A percentile compares a stretch with the other conserved stretches of the same genome.
These are phyloP conservation scores for Trypanosoma brucei DNA, from an alignment of 208 protist genomes.

Conservation along the genomic window DNA sequence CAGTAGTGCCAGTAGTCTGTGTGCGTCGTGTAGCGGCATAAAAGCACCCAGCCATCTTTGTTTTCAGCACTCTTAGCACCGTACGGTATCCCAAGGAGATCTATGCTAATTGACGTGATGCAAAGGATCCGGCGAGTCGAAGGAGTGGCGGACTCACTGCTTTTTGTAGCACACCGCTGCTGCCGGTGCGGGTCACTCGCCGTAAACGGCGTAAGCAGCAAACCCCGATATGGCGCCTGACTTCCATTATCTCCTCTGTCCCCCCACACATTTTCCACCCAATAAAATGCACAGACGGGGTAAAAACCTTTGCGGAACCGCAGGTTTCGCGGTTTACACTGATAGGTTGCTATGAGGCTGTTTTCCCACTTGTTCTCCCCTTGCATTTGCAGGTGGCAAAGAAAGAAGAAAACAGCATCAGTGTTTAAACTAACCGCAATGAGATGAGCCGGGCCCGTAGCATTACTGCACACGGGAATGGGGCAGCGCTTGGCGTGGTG, in stretches of 20 bases:
- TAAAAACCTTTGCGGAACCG: conserved; percentile 61
- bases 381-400: conserved; percentile 5
- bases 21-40: conserved; percentile 44
- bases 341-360: conserved; percentile 13
- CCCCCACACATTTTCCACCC: conserved; percentile 19
- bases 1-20: conserved; percentile 43
- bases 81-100: conserved; percentile 26
- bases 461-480: conserved; percentile 10
- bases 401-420: conserved; percentile 23
- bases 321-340: conserved; percentile 44
- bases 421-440: conserved; percentile 34
- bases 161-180: not conserved
- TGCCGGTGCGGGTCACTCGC: too few relatives aligned
- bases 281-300: conserved; percentile 42
- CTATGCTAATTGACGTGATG: conserved; percentile 45
- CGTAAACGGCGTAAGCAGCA: too few relatives aligned
- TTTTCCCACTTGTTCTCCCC: conserved; percentile 8
- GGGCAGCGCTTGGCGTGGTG: conserved; percentile 25
- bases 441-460: conserved; percentile 11
- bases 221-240: too few relatives aligned
- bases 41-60: conserved; percentile 12
- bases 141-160: not conserved
- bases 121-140: conserved; percentile 26
- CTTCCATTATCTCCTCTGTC: not conserved
- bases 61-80: not conserved